Evolutionary conservation across 371 early-diverging fungal species (phyloP), one percentile per base, ranked within the genome.

Genomic region (Coemansia sp.): DNA sequence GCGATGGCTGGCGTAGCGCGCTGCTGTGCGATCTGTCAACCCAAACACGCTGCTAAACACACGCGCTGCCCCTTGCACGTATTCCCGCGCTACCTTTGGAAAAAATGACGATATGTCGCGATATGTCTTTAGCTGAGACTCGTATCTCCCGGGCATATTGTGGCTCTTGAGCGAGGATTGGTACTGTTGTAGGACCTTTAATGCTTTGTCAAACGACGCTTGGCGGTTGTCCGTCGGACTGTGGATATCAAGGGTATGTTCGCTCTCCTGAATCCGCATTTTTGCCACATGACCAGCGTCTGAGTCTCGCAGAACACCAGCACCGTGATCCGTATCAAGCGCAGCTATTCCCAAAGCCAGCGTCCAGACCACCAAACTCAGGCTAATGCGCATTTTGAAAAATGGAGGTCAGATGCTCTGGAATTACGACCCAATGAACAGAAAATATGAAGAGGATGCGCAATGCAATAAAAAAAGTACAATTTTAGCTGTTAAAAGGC

Each of bases 111-210:
- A 15, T 19, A 64, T 19, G n/a, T 66, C 61, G 15, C 68, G 61
- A 11, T 26, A 46, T 11, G 61, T 61, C 58, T 44, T 46, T 8
- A 67, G 32, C 12, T 51, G 32, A 13, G 61, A 53, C 32, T 17
- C 28, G 17, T 65, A 41, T 52, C 17, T 26, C 49, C 29, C 24
- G 13, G 52, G 57, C 11, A 6, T 2, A 1, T 36, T 32, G 21
- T 13, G n/a, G 51, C n/a, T 40, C 15, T 32, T 58, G 19, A 17
- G 48, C 1, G 61, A 15, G 5, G 13, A 21, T 2, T 73, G 58
- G 63, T 73, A 70, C 29, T 70, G 67, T 4, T 66, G 48, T 12
- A 86, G 67, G 15, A 82, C 44, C n/a, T 72, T 70, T 40, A 80
- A 55, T 2, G 83, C 83, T 21, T 32, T 66, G n/a, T 60, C 76